Evolutionary conservation across 768 basidiomycete genomes (phyloP), one percentile per base, ranked within the genome.

Genomic region (Lactarius hatsudake): DNA sequence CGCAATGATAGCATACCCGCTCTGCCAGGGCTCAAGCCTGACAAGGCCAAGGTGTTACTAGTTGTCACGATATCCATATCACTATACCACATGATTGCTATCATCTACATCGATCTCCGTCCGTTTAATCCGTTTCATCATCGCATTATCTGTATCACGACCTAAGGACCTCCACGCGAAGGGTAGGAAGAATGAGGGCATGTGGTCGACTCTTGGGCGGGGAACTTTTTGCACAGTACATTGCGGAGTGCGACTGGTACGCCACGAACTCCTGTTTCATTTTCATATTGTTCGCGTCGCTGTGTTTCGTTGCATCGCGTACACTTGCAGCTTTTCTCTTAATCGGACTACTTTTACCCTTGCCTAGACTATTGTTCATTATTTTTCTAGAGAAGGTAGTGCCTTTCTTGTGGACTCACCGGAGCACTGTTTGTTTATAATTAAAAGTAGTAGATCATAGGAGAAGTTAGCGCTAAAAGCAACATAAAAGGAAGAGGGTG

Each of bases 1-100:
- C 71, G 23, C 71, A 66, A 59, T 74, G 70, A 75, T 68, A 40
- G 42, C 48, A 53, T 67, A 58, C 26, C 18, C 40, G 53, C 34
- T 63, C 32, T 57, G 42, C 54, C 45, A 30, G 36, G 23, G n/a
- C 43, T 26, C 36, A 28, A 26, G 23, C 57, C 54, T 32, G 54
- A 23, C 40, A 53, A 67, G 61, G 36, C 40, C 45, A 26, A 32
- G 45, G 58, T 57, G 53, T 53, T 59, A 59, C 57, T 43, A 67
- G 65, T 13, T 54, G 59, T 62, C 63, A 67, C 61, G 40, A 55
- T 69, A 67, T 62, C 43, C 57, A 63, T 67, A 67, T 64, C 58
- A 63, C 58, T 63, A 68, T 59, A 60, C 42, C 48, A 51, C 68
- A 69, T 42, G 66, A 63, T 45, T 67, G 66, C 66, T 67, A 48